These are phyloP conservation scores for Piloderma croceum DNA, from an alignment of 768 basidiomycete genomes.

Conservation along the genomic window DNA sequence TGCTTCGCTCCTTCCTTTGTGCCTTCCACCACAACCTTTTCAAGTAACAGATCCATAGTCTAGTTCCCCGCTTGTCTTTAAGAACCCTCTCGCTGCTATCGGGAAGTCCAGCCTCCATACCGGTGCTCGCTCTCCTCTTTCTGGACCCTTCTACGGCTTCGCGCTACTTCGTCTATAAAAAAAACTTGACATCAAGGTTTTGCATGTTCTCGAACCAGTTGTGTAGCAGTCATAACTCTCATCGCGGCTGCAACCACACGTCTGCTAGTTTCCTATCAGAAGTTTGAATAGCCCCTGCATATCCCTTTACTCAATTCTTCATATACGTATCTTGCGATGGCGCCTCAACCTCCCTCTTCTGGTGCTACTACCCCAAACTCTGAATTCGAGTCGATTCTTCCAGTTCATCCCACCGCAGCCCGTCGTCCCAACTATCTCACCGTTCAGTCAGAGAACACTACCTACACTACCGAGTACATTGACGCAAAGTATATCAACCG, in stretches of 20 bases:
- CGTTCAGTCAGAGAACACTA: conserved; percentile 76
- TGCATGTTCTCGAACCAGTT: conserved; percentile 98
- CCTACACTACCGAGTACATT: conserved; percentile 79
- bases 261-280: conserved; percentile 59
- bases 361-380: conserved; percentile 71
- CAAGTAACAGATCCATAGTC: too few species aligned
- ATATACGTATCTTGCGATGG: conserved; percentile 37
- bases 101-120: too few species aligned
- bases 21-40: too few species aligned
- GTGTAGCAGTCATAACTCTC: conserved; percentile 80
- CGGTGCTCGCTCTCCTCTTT: too few species aligned
- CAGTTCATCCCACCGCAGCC: conserved; percentile 80
- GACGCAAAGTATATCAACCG: conserved; percentile 79
- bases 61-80: too few species aligned
- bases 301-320: conserved; percentile 16
- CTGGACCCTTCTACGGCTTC: too few species aligned
- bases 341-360: conserved; percentile 44
- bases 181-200: conserved; percentile 11
- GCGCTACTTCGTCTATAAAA: background rate
- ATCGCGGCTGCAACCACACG: conserved; percentile 85
- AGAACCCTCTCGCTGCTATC: too few species aligned
- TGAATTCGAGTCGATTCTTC: conserved; percentile 60
- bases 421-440: conserved; percentile 72
- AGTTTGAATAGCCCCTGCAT: conserved; percentile 30
- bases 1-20: too few species aligned